phyloP scores from a whole-genome alignment of 2,329 filamentous ascomycete genomes.

The Thelonectria rubi region DNA sequence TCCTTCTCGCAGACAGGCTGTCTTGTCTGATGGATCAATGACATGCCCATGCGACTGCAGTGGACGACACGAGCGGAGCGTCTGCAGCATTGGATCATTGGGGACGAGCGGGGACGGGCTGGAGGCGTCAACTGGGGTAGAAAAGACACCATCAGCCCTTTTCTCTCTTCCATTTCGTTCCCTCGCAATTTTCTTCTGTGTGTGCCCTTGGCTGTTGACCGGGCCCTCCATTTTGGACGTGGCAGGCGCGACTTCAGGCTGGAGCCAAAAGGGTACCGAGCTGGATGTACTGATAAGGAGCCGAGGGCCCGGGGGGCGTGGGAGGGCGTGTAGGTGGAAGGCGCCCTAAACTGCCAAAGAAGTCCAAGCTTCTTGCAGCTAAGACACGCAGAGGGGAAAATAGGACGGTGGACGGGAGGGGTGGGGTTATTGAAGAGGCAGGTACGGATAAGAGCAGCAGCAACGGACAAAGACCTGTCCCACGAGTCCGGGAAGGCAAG shows the following conservation, averaged over 20 bases:
- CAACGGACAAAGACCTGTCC: slow-evolving; percentile 1
- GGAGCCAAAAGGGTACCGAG: slow-evolving; percentile 27
- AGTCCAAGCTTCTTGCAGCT: slow-evolving; percentile 10
- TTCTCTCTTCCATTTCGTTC: neutral
- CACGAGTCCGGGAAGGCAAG: slow-evolving; percentile 20
- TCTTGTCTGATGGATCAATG: slow-evolving; percentile 16
- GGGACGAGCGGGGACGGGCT: slow-evolving; percentile 30
- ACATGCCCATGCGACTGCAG: slow-evolving; percentile 17
- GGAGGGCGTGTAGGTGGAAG: slow-evolving; percentile 6
- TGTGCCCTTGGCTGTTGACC: slow-evolving; percentile 22
- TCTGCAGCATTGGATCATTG: slow-evolving; percentile 29
- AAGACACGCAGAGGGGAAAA: slow-evolving; percentile 1
- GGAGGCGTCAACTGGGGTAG: slow-evolving; percentile 36
- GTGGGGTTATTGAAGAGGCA: slow-evolving; percentile 16
- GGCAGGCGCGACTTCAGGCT: slow-evolving; percentile 20
- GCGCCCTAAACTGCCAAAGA: neutral
- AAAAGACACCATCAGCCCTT: slow-evolving; percentile 34
- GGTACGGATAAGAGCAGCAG: slow-evolving; percentile 9
- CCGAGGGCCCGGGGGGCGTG: slow-evolving; percentile 33
- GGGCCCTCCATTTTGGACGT: neutral
- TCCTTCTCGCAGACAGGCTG: slow-evolving; percentile 15
- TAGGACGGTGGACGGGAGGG: slow-evolving; percentile 10
- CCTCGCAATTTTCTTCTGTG: neutral
- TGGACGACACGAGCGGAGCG: slow-evolving; percentile 20
- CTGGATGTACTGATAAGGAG: slow-evolving; percentile 41